Conservation (phyloP, 75 land plant species). For the Larix kaempferi region DNA sequence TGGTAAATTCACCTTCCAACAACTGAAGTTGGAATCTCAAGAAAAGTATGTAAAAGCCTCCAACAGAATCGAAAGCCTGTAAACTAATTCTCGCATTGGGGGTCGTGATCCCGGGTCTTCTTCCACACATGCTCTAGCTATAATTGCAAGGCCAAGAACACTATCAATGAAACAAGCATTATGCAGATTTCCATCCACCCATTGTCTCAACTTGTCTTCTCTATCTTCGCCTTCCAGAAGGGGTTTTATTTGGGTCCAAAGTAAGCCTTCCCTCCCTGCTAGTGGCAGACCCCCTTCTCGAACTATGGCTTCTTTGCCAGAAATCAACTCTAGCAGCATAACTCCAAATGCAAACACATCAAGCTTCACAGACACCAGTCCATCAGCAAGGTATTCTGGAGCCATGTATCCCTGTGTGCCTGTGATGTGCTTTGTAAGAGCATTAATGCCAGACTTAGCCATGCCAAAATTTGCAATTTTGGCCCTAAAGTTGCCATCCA, state of each 20-base stretch:
- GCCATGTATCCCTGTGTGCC: constrained; percentile 91
- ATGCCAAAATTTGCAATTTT: constrained; percentile 92
- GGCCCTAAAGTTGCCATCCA: constrained; percentile 68
- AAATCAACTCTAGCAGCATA: constrained; percentile 78
- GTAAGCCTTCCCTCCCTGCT: constrained; percentile 16
- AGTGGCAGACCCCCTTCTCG: constrained; percentile 44
- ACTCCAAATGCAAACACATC: constrained; percentile 93
- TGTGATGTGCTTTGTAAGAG: constrained; percentile 75
- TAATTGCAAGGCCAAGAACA: constrained; percentile 18
- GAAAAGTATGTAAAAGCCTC: background rate
- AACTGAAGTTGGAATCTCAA: no score
- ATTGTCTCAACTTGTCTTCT: constrained; percentile 16
- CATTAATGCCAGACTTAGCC: constrained; percentile 63
- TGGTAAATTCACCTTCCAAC: no score
- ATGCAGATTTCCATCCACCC: constrained; percentile 20
- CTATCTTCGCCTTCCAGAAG: constrained; percentile 23
- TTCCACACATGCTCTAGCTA: constrained; percentile 30
- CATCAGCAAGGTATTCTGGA: constrained; percentile 77
- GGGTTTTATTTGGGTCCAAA: constrained; percentile 4
- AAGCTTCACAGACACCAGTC: constrained; percentile 67
- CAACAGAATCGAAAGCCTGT: background rate
- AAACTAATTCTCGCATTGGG: background rate
- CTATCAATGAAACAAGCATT: constrained; percentile 25
- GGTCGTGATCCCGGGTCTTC: constrained; percentile 2
- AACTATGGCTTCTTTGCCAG: constrained; percentile 59